These are phyloP conservation scores for Physcomitrium patens DNA, from an alignment of 225 moss, liverwort and hornwort species.

Conservation along the genomic window DNA sequence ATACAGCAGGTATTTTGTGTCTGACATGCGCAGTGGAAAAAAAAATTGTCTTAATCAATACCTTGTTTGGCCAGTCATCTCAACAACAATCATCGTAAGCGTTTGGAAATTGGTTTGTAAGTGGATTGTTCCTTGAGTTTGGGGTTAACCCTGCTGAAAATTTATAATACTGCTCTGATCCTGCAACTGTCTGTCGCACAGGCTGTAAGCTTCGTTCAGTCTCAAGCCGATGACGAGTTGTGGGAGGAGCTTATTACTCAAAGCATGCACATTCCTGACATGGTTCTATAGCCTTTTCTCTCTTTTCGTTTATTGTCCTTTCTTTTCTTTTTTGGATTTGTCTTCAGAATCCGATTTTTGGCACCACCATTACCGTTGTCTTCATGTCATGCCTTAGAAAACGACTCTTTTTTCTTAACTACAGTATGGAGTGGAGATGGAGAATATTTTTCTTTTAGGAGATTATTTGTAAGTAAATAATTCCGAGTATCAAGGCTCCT, in stretches of 20 bases:
- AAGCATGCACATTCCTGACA: slow-evolving; percentile 92
- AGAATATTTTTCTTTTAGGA: no score
- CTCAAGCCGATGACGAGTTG: slow-evolving; percentile 94
- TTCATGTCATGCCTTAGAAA: not conserved
- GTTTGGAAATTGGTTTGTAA: slow-evolving; percentile 6
- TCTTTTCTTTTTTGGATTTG: not conserved
- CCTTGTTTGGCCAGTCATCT: slow-evolving; percentile 6
- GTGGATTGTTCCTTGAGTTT: slow-evolving; percentile 5
- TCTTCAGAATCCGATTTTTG: slow-evolving; percentile 1
- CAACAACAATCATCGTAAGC: not conserved
- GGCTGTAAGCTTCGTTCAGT: slow-evolving; percentile 88
- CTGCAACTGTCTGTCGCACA: slow-evolving; percentile 36
- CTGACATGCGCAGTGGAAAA: slow-evolving; percentile 15
- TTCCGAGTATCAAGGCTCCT: no score
- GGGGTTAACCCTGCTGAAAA: not conserved
- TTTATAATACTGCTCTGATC: slow-evolving; percentile 17
- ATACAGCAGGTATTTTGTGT: slow-evolving; percentile 74
- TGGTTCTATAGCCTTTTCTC: slow-evolving; percentile 51
- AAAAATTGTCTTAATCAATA: slow-evolving; percentile 12
- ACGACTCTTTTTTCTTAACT: no score
- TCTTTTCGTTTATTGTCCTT: no score
- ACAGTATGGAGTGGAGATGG: no score
- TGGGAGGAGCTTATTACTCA: slow-evolving; percentile 99
- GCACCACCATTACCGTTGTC: slow-evolving; percentile 4
- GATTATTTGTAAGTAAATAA: no score